Conservation (phyloP, 2,329 filamentous ascomycete genomes). For the Fusarium pseudonygamai region DNA sequence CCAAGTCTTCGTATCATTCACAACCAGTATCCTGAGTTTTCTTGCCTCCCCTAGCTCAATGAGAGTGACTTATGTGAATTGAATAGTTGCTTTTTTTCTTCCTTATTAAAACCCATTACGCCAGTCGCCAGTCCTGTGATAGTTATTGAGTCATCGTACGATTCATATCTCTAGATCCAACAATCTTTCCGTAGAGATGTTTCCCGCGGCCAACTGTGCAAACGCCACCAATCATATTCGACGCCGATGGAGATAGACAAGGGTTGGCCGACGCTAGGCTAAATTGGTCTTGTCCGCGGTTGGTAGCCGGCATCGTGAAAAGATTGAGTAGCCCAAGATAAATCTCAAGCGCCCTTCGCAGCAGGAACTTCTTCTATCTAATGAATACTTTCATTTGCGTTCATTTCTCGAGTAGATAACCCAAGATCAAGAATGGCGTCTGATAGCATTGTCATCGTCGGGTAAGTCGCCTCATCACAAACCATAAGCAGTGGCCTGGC, state of each 20-base stretch:
- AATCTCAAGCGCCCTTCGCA: background rate
- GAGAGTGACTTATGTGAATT: background rate
- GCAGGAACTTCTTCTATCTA: no score
- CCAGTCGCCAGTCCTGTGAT: background rate
- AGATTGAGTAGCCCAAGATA: background rate
- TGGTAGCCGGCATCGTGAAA: background rate
- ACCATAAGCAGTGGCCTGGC: accelerated
- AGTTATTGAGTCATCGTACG: background rate
- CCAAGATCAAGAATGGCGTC: background rate
- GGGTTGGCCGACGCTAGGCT: background rate
- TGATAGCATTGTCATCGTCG: background rate
- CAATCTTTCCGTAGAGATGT: background rate
- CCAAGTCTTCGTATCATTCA: accelerated
- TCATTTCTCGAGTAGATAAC: accelerated
- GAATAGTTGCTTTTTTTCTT: background rate
- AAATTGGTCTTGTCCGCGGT: background rate
- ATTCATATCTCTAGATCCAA: background rate
- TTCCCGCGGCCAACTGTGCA: background rate
- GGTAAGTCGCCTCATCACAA: background rate
- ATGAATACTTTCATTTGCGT: no score
- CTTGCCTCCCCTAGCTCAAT: background rate
- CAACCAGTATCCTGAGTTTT: background rate
- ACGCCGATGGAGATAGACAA: background rate
- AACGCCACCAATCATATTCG: conserved; percentile 8
- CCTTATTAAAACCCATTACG: background rate